These are phyloP conservation scores for Parathielavia hyrcaniae DNA, from an alignment of 495 filamentous ascomycete species.

Conservation along the genomic window DNA sequence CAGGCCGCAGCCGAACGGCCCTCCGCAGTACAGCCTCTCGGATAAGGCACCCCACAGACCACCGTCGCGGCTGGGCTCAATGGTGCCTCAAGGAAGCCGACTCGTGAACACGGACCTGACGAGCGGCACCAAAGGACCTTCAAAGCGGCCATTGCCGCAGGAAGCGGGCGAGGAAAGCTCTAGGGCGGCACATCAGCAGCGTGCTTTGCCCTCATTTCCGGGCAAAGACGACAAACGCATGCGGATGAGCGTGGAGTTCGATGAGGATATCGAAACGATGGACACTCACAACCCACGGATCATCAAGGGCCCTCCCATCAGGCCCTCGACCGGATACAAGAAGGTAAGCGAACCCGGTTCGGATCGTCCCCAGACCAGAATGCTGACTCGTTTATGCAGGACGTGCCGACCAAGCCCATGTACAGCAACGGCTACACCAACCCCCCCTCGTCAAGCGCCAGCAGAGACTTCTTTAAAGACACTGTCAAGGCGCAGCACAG, in stretches of 20 bases:
- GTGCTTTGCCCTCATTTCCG: conserved; percentile 42
- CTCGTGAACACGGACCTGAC: conserved; percentile 41
- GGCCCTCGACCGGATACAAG: conserved; percentile 67
- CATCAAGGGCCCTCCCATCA: conserved; percentile 74
- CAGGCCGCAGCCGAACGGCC: conserved; percentile 45
- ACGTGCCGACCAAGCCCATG: conserved; percentile 54
- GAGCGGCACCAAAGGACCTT: conserved; percentile 38
- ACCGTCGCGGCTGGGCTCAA: conserved; percentile 40
- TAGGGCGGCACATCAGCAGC: conserved; percentile 30
- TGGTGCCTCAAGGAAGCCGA: conserved; percentile 40
- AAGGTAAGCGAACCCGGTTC: conserved; percentile 51
- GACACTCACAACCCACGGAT: conserved; percentile 36
- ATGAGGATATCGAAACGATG: conserved; percentile 39
- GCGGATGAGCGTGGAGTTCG: conserved; percentile 52
- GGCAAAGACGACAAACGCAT: conserved; percentile 52
- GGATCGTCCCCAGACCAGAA: neutral
- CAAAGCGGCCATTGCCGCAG: conserved; percentile 47
- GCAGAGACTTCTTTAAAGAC: conserved; percentile 41
- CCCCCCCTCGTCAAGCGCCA: conserved; percentile 43
- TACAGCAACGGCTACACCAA: conserved; percentile 59
- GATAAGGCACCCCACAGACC: conserved; percentile 33
- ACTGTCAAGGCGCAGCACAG: conserved; percentile 47
- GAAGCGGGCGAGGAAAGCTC: conserved; percentile 45
- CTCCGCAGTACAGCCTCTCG: conserved; percentile 37
- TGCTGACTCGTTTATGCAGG: conserved; percentile 40